Base-by-base conservation (phyloP, 169 alveolate genomes). In the Toxoplasma gondii region DNA sequence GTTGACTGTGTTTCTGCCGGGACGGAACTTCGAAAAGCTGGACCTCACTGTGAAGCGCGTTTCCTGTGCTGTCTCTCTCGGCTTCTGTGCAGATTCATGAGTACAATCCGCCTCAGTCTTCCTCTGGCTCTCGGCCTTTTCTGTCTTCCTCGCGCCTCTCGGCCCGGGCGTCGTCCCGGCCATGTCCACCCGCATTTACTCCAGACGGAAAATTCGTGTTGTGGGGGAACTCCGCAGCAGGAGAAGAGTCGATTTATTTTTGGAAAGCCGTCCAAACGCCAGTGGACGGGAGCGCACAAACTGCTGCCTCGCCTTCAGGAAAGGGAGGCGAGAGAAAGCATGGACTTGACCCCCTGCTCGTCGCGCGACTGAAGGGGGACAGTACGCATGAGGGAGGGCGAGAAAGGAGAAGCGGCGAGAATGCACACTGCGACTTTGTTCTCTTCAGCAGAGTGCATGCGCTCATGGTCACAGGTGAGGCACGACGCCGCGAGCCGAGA, bases 391-490 rank as follows among this genome's bases (percentile, higher is more conserved):
- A 24, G 27, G 38, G 29, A 44, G 39, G 64, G 7, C 41, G 67
- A 27, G 90, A 2, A 22, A 49, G 1, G 19, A 22, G 9, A 17
- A 12, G 67, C 5, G 67, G 41, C 69, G 41, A 82, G 69, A 38
- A 4, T 49, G 67, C 67, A 2, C 12, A 34, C 38, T 24, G 1
- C 64, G 41, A 43, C 90, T 43, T 82, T 36, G 67, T 82, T 36
- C 53, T 82, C 69, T 82, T 36, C 90, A 82, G 90, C 41, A 41
- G 67, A 9, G 41, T 36, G 36, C 90, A 82, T 41, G 90, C 90
- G 36, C n/a, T 82, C 90, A 41, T 82, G 53, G 64, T 36, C 24
- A 41, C 90, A 82, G 90, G 90, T 82, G 36, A 39, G 90, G 29
- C n/a, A 82, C 38, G 90, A 41, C 22, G 27, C 84, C 4, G 74